Base-by-base conservation (phyloP, 805 yeast species). In the Millerozyma acaciae region DNA sequence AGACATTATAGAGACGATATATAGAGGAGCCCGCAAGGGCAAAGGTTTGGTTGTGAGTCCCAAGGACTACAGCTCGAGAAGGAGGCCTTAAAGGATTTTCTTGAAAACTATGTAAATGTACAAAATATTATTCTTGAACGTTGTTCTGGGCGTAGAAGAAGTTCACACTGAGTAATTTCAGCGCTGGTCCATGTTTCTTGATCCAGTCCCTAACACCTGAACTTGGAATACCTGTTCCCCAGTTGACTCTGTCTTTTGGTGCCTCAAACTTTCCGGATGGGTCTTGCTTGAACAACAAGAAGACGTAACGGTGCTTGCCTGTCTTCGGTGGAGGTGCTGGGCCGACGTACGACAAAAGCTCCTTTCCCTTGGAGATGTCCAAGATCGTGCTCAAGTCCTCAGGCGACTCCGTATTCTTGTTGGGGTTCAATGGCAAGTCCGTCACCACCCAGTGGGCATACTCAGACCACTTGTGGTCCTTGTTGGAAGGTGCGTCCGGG, bases 321-420 rank as follows among this genome's bases (percentile, higher is more conserved):
- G 96, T 84, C 35, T 78, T 78, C 30, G 74, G 73, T 24, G 96
- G 96, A n/a, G 96, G 96, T 4, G 76, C 96, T 3, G 96, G 96
- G 0, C 95, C 95, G 45, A 62, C 51, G 57, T 88, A 87, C 5
- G 78, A 64, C 27, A 78, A 51, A 19, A 83, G 43, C 26, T 68
- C 60, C 8, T 48, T 53, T 28, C 69, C 72, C 33, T 51, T 49
- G n/a, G 60, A 43, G 28, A 45, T 50, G 41, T 65, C 69, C 39
- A 64, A 38, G 10, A 53, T 34, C 3, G 65, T 59, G 21, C 52
- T 45, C 36, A 62, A 51, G 19, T 58, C 38, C n/a, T 60, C 60
- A 1, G 69, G 55, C n/a, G 47, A 38, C 17, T 48, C 45, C 4
- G 39, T 43, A 16, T 23, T 13, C 26, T 67, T 51, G 28, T 38